Evolutionary conservation across 108 stramenopile species (phyloP).

Genomic region (Skeletonema costatum): DNA sequence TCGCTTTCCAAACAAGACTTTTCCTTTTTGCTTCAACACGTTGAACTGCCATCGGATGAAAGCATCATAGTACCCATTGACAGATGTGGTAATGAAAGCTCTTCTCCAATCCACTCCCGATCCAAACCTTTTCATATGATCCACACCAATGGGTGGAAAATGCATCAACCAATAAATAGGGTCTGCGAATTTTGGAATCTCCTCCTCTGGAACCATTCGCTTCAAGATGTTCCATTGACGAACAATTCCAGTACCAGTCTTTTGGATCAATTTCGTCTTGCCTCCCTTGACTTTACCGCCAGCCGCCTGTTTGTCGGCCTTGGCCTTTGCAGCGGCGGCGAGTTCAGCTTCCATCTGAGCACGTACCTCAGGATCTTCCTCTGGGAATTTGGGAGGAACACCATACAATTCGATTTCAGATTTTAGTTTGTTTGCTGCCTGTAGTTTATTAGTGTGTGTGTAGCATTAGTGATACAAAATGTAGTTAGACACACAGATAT

Average conservation of each 20-base stretch:
- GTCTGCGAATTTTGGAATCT: slow-evolving; percentile 90
- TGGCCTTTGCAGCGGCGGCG: slow-evolving; percentile 60
- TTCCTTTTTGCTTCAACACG: slow-evolving; percentile 74
- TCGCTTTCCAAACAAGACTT: slow-evolving; percentile 93
- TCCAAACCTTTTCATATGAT: slow-evolving; percentile 92
- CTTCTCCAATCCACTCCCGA: slow-evolving; percentile 96
- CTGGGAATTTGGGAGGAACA: slow-evolving; percentile 89
- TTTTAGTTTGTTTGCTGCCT: slow-evolving; percentile 98
- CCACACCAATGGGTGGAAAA: slow-evolving; percentile 95
- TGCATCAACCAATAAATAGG: slow-evolving; percentile 94
- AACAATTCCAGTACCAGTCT: slow-evolving; percentile 92
- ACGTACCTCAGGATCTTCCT: slow-evolving; percentile 86
- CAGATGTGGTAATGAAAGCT: slow-evolving; percentile 96
- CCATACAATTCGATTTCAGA: slow-evolving; percentile 89
- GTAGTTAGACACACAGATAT: not conserved
- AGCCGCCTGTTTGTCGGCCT: slow-evolving; percentile 50
- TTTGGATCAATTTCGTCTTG: slow-evolving; percentile 89
- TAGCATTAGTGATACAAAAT: not conserved
- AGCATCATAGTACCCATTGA: slow-evolving; percentile 97
- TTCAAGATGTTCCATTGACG: slow-evolving; percentile 95
- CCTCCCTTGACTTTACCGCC: slow-evolving; percentile 89
- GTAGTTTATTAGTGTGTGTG: not conserved
- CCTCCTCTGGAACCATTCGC: slow-evolving; percentile 82
- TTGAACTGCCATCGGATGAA: slow-evolving; percentile 98
- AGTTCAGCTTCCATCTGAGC: slow-evolving; percentile 85